These are phyloP conservation scores for Mayamaea pseudoterrestris DNA, from an alignment of 108 stramenopile species.

Conservation along the genomic window DNA sequence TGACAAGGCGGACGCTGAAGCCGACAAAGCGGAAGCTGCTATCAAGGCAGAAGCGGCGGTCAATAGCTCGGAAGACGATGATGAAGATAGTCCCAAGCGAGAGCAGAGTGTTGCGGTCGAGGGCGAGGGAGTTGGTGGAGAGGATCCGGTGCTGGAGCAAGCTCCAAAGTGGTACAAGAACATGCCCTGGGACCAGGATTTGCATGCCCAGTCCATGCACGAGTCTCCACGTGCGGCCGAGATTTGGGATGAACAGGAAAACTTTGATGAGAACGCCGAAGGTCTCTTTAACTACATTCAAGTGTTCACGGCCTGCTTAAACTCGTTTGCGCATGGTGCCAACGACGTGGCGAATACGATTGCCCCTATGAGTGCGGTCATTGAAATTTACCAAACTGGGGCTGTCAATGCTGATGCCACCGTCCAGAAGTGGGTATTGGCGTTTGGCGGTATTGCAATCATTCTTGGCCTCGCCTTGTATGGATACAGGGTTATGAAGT, in stretches of 20 bases:
- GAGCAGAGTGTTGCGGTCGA: neutral
- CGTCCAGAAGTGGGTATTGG: constrained; percentile 44
- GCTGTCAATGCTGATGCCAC: constrained; percentile 8
- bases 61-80: neutral
- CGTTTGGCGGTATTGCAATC: constrained; percentile 40
- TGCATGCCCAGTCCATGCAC: constrained; percentile 12
- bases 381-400: constrained; percentile 33
- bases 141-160: constrained; percentile 1
- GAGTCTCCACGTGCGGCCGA: constrained; percentile 18
- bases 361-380: constrained; percentile 48
- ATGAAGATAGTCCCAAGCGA: neutral
- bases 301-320: constrained; percentile 56
- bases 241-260: constrained; percentile 38
- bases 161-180: constrained; percentile 4
- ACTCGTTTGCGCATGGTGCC: constrained; percentile 64
- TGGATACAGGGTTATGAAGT: too few relatives aligned
- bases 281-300: constrained; percentile 47
- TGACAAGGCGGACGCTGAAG: constrained; percentile 1
- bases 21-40: neutral
- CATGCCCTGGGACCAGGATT: constrained; percentile 16
- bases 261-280: constrained; percentile 37
- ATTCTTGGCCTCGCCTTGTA: constrained; percentile 41
- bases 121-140: neutral
- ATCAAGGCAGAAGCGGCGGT: neutral
- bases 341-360: constrained; percentile 68